Base-by-base conservation (phyloP, 352 stramenopile genomes). In the Phytophthora multivora region DNA sequence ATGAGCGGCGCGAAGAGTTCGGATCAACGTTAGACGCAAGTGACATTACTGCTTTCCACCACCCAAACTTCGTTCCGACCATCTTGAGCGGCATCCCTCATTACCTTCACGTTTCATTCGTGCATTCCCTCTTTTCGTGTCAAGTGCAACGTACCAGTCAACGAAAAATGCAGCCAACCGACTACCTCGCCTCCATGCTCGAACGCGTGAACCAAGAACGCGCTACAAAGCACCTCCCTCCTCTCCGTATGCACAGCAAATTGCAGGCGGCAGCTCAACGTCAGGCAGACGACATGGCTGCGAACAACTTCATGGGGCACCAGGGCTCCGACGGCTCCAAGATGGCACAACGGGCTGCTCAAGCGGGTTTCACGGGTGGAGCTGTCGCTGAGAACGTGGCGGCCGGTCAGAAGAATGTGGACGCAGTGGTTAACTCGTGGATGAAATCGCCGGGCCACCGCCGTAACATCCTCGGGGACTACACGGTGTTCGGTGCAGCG, bases 301-400 rank as follows among this genome's bases (percentile, higher is more conserved):
- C 18, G 0, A 67, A 79, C 26, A 71, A 75, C 41, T 81, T 73
- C 45, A 84, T 84, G 69, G 51, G 49, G 26, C 77, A 87, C 64
- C 69, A 54, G 0, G 77, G 77, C 8, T 73, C 69, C 18, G 61
- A 69, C 23, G 77, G 74, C 2, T 80, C 71, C n/a, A 77, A 62
- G 2, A 76, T 79, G 63, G 21, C 19, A 1, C 31, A 61, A 19
- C 78, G 78, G 4, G 66, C 72, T 31, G 70, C 48, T 40, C 56
- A 59, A n/a, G 39, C 76, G 26, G 70, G 75, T 15, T 85, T 83
- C 51, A 65, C 68, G 19, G 79, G 75, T 26, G 71, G 62, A 12
- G 70, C 47, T 52, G 58, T 83, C 4, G 77, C 59, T 15, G 77
- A 86, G 46, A 86, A 86, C 50, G 69, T 83, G 12, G 77, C 73